Percentiles rank a stretch among this genome's conserved stretches.
Evolutionary conservation across 1,284 basidiomycete genomes (phyloP).

Genomic region (Cryptococcus maquisensis): DNA sequence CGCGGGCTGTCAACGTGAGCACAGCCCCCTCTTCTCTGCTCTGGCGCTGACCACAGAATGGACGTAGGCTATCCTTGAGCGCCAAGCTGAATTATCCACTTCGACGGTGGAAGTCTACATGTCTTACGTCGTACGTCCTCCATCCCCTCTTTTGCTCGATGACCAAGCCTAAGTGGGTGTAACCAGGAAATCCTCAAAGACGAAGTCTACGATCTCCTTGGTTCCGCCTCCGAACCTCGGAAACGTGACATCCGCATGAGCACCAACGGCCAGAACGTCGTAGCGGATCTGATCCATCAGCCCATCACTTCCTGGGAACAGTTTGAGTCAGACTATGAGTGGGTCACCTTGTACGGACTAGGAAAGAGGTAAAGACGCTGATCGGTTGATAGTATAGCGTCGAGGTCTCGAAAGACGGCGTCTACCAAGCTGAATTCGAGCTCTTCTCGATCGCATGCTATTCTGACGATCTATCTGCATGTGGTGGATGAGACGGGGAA

Average conservation of each 20-base stretch:
- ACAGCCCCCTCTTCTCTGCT: background rate
- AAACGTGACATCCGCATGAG: slow-evolving; percentile 77
- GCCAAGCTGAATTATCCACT: slow-evolving; percentile 47
- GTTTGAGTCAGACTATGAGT: slow-evolving; percentile 65
- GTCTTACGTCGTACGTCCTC: slow-evolving; percentile 61
- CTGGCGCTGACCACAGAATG: background rate
- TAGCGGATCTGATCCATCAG: slow-evolving; percentile 61
- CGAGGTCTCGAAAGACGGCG: slow-evolving; percentile 71
- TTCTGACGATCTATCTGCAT: slow-evolving; percentile 67
- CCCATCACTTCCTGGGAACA: slow-evolving; percentile 57
- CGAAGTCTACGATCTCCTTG: slow-evolving; percentile 74
- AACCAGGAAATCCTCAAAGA: slow-evolving; percentile 75
- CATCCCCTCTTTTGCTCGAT: background rate
- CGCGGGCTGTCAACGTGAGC: slow-evolving; percentile 63
- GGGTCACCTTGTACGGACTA: slow-evolving; percentile 29
- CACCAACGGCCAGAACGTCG: slow-evolving; percentile 67
- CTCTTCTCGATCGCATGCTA: slow-evolving; percentile 77
- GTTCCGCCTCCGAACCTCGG: slow-evolving; percentile 54
- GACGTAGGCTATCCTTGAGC: slow-evolving; percentile 55
- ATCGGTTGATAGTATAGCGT: slow-evolving; percentile 54
- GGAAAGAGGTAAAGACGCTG: background rate
- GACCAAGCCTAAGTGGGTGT: background rate
- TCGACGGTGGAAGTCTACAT: slow-evolving; percentile 53
- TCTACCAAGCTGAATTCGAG: slow-evolving; percentile 71
- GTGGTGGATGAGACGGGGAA: slow-evolving; percentile 34